Evolutionary conservation across 177 flowering plant genomes (phyloP), one percentile per base, ranked within the genome.

Genomic region (Vitis hybrid): DNA sequence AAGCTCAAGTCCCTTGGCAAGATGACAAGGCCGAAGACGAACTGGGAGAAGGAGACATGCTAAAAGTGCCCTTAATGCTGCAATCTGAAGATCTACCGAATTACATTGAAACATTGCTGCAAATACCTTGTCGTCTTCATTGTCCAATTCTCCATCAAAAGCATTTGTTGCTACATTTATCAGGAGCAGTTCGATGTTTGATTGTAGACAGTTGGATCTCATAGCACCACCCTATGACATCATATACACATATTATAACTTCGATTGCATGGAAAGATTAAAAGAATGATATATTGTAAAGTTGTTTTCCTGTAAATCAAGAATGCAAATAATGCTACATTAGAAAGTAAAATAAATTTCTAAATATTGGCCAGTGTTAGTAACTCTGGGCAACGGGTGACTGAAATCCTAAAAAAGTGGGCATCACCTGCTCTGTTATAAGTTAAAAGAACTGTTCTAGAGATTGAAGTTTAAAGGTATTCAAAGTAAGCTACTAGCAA

Each of bases 151-250:
- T 41, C 17, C 65, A 63, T 63, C 24, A 63, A 48, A 63, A 48
- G 53, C 65, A 41, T 46, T 63, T 63, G 24, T 63, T 46, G 65
- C 65, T 10, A 63, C 65, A 63, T 17, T 63, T 18, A 63, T 63
- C 20, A 63, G 17, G 48, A 63, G 65, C 17, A 41, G 65, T 14
- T 63, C 53, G 11, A 48, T 52, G 48, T n/a, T 41, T 63, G 65
- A 63, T 63, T 24, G 65, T 24, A 63, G 11, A 63, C 11, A 41
- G 5, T 63, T 20, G n/a, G 52, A 63, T 15, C 52, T 48, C 65
- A 63, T 8, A 46, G 12, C 48, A 9, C 65, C 65, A 46, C 65
- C 65, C 65, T 63, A 24, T n/a, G 13, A n/a, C 30, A 63, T 46
- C 15, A 46, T 63, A 11, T 41, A 46, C 2, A 0, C 52, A 63